Percentiles rank a stretch among this genome's conserved stretches.
Conservation (phyloP, 176 grass and related monocot genomes). For the Bonia amplexicaulis region DNA sequence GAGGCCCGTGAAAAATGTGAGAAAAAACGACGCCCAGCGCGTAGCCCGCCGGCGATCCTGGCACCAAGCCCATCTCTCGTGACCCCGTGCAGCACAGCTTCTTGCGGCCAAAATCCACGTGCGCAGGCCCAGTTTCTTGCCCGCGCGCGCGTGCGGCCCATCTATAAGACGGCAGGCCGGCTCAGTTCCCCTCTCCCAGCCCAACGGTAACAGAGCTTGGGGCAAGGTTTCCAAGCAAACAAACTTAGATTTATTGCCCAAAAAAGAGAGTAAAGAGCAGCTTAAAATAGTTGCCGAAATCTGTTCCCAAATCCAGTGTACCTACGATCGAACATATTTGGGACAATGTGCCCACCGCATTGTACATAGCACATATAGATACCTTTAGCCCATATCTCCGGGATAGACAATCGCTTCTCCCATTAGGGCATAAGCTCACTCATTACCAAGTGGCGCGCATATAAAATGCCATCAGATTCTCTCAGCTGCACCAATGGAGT, state of each 20-base stretch:
- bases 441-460: constrained; percentile 22
- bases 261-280: background rate
- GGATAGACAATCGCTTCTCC: constrained; percentile 23
- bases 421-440: constrained; percentile 29
- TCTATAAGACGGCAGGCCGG: background rate
- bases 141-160: background rate
- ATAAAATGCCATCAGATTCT: constrained; percentile 44
- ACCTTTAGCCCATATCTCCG: constrained; percentile 30
- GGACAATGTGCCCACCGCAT: constrained; percentile 30
- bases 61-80: background rate
- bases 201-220: background rate
- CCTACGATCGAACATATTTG: constrained; percentile 16
- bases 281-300: background rate
- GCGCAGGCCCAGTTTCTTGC: background rate
- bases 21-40: background rate
- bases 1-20: background rate
- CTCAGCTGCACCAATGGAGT: constrained; percentile 29
- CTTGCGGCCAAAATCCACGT: background rate
- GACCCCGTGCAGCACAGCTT: background rate
- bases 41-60: background rate
- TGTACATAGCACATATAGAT: background rate
- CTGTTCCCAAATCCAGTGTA: constrained; percentile 28
- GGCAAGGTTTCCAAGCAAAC: background rate
- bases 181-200: background rate
- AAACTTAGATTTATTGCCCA: background rate